Base-by-base conservation (phyloP, 2,329 filamentous ascomycete species). In the Aspergillus sp. region DNA sequence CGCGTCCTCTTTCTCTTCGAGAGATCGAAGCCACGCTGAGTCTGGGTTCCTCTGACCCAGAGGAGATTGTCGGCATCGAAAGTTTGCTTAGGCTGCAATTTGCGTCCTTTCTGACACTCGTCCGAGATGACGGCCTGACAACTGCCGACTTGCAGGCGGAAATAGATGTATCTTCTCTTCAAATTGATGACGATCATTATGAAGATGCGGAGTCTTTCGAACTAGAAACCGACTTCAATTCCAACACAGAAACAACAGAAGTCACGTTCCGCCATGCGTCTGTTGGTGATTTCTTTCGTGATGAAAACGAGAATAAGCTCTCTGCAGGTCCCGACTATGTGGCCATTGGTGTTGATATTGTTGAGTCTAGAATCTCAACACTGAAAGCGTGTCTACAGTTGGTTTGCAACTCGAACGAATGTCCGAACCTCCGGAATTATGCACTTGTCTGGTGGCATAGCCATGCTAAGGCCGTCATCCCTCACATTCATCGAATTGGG, bases 251-350 rank as follows among this genome's bases (percentile, higher is more conserved):
- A 5, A 64, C 64, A 15, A 70, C 68, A 1, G 54, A 44, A 1
- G 60, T 70, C 8, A 59, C 61, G 3, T 69, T 70, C 39, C 62
- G 63, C 36, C 68, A 70, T 57, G 65, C 68, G 3, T 70, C 68
- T 30, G 62, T 70, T 19, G 62, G 68, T 17, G 68, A 70, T 32
- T 69, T 70, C 48, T 63, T 70, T 52, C 58, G 64, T 6, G 58
- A 62, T 41, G 36, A 53, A 8, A 36, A 10, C 1, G 42, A 68
- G 19, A 60, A 59, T 2, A 69, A 69, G 52, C 52, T 64, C 8
- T 62, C 63, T 25, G 62, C 59, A 8, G 60, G 57, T 10, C 32
- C 62, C 3, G 57, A 39, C 4, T 49, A 47, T 23, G 25, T 62
- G 8, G 8, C 52, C 5, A 54, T 70, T 30, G 68, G 68, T 2